Evolutionary conservation across 805 yeast genomes (phyloP), one percentile per base, ranked within the genome.

Genomic region (Wickerhamomyces bisporus): DNA sequence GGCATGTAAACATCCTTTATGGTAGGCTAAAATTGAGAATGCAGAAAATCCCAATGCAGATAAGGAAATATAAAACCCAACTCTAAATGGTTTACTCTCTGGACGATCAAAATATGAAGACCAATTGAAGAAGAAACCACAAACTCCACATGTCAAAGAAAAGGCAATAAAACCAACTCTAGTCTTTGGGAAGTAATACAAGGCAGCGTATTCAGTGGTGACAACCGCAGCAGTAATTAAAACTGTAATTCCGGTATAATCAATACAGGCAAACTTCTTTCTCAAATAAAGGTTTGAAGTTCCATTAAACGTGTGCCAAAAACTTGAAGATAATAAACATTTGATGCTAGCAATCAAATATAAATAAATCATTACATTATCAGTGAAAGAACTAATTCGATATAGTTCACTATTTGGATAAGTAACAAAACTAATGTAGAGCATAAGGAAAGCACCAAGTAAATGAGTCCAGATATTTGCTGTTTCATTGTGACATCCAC

Each of bases 381-480:
- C 78, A 18, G 55, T 30, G 5, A 55, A 36, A 3, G 68, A 32
- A 3, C 71, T 59, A 21, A 66, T 65, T 6, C 49, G 46, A 53
- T 67, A 85, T 1, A 73, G 71, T 3, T 58, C 63, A 0, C 89
- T 69, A 3, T 57, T 47, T 10, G 97, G 96, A 50, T 74, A 82
- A 45, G 81, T 84, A 47, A 62, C 64, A 12, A 77, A 31, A 11
- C 77, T 70, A 15, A 89, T 50, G 45, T 78, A 81, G 1, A 71
- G 36, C 57, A 89, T 62, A 21, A 76, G 51, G 3, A 76, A 23
- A 3, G 83, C 73, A 12, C 97, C 98, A 2, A 77, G 26, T 12
- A 86, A 53, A 64, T 91, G 98, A 0, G 96, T 75, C 98, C 98
- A 91, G 39, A 91, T 88, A 61, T 93, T 93, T 55, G 84, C 73